Evolutionary conservation across 306 rosid species (phyloP).

Genomic region (Oemleria cerasiformis): DNA sequence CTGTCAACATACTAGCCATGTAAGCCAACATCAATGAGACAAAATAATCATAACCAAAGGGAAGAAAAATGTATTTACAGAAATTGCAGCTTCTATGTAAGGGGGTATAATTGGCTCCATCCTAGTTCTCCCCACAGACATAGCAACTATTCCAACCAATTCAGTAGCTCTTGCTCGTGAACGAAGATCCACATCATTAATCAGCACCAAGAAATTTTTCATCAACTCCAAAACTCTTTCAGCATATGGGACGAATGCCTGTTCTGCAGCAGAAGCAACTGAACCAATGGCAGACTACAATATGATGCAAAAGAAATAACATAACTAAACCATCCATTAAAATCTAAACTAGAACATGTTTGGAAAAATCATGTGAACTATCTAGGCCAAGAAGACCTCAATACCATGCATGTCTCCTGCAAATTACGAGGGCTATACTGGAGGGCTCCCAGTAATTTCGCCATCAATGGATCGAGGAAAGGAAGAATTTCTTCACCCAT

Average conservation of each 20-base stretch:
- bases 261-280: slow-evolving; percentile 94
- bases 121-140: slow-evolving; percentile 83
- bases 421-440: slow-evolving; percentile 76
- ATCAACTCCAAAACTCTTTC: slow-evolving; percentile 94
- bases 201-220: slow-evolving; percentile 89
- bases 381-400: slow-evolving; percentile 25
- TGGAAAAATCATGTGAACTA: slow-evolving; percentile 2
- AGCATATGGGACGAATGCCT: slow-evolving; percentile 91
- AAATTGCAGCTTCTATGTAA: slow-evolving; percentile 88
- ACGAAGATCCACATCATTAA: slow-evolving; percentile 86
- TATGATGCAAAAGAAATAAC: slow-evolving; percentile 5
- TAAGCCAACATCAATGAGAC: slow-evolving; percentile 13
- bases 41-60: slow-evolving; percentile 14
- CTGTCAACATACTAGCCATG: slow-evolving; percentile 42
- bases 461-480: slow-evolving; percentile 93
- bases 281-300: slow-evolving; percentile 99
- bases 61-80: slow-evolving; percentile 52
- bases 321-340: slow-evolving; percentile 15
- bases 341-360: slow-evolving; percentile 18
- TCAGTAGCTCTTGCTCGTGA: slow-evolving; percentile 98
- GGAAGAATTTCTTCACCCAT: slow-evolving; percentile 99
- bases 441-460: slow-evolving; percentile 73
- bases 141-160: slow-evolving; percentile 96
- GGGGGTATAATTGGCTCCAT: slow-evolving; percentile 94
- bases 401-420: slow-evolving; percentile 99